Percentiles rank a stretch among this genome's conserved stretches.
These are phyloP conservation scores for Ceriops zippeliana DNA, from an alignment of 345 rosid genomes.

Conservation along the genomic window DNA sequence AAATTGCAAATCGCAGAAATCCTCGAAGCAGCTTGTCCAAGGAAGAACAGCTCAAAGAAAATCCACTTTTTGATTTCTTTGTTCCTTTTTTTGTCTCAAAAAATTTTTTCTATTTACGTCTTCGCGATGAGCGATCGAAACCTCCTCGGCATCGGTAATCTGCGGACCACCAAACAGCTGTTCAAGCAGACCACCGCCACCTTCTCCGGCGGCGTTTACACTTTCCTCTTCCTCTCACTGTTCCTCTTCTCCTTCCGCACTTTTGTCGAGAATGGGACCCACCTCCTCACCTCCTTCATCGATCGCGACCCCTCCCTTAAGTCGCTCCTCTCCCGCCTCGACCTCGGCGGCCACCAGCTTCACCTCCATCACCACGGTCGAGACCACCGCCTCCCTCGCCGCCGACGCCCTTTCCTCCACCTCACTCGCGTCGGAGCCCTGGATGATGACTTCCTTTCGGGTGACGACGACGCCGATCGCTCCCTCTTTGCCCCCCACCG, in stretches of 20 bases:
- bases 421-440: slow-evolving; percentile 79
- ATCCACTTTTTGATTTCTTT: no score
- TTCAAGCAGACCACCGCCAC: slow-evolving; percentile 45
- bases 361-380: slow-evolving; percentile 15
- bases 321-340: slow-evolving; percentile 79
- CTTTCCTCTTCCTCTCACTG: slow-evolving; percentile 65
- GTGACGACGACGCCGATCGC: slow-evolving; percentile 52
- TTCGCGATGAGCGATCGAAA: slow-evolving; percentile 65
- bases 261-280: slow-evolving; percentile 67
- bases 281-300: slow-evolving; percentile 62
- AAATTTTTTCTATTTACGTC: not conserved
- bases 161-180: slow-evolving; percentile 62
- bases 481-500: slow-evolving; percentile 38
- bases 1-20: no score
- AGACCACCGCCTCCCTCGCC: slow-evolving; percentile 30
- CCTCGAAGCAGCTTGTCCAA: no score
- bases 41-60: no score
- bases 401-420: slow-evolving; percentile 73
- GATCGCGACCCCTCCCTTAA: slow-evolving; percentile 82
- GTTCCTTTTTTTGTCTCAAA: not conserved
- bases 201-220: slow-evolving; percentile 49
- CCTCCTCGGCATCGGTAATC: slow-evolving; percentile 41
- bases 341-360: slow-evolving; percentile 36
- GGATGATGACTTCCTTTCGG: slow-evolving; percentile 83
- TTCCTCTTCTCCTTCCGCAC: slow-evolving; percentile 79